These are phyloP conservation scores for Periconia macrospinosa DNA, from an alignment of 2,329 filamentous ascomycete genomes.

Conservation along the genomic window DNA sequence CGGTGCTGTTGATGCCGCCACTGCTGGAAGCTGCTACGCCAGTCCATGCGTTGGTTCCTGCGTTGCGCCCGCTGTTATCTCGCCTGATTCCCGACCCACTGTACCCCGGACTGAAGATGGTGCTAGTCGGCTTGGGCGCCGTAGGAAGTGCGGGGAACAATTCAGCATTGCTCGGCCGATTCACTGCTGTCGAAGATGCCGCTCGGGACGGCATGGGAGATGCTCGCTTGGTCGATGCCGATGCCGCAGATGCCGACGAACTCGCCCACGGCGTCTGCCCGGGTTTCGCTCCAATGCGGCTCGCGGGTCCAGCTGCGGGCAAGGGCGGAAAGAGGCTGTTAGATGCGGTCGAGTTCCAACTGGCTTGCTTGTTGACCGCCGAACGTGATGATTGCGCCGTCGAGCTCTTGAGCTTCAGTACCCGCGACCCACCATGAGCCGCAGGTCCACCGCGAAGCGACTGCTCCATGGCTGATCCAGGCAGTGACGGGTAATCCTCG, in stretches of 20 bases:
- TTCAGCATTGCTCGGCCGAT: slow-evolving; percentile 47
- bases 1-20: slow-evolving; percentile 23
- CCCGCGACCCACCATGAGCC: slow-evolving; percentile 61
- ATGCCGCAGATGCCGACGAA: slow-evolving; percentile 22
- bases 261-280: slow-evolving; percentile 41
- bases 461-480: slow-evolving; percentile 59
- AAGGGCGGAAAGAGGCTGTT: slow-evolving; percentile 37
- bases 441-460: slow-evolving; percentile 39
- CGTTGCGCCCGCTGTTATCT: slow-evolving; percentile 44
- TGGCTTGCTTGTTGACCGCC: slow-evolving; percentile 58
- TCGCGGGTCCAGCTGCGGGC: slow-evolving; percentile 22
- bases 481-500: slow-evolving; percentile 89
- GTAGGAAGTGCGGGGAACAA: slow-evolving; percentile 82
- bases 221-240: slow-evolving; percentile 30
- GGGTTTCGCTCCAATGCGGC: slow-evolving; percentile 38
- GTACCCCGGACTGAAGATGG: slow-evolving; percentile 55
- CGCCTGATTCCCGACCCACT: slow-evolving; percentile 49
- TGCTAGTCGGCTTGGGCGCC: slow-evolving; percentile 68
- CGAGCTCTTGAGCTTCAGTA: slow-evolving; percentile 70
- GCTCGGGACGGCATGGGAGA: slow-evolving; percentile 43
- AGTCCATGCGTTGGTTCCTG: slow-evolving; percentile 46
- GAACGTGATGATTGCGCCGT: slow-evolving; percentile 69
- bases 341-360: slow-evolving; percentile 56
- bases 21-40: slow-evolving; percentile 26
- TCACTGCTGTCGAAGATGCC: slow-evolving; percentile 30